Evolutionary conservation across 305 asterid genomes (phyloP), one percentile per base, ranked within the genome.

Genomic region (Fraxinus sp.): DNA sequence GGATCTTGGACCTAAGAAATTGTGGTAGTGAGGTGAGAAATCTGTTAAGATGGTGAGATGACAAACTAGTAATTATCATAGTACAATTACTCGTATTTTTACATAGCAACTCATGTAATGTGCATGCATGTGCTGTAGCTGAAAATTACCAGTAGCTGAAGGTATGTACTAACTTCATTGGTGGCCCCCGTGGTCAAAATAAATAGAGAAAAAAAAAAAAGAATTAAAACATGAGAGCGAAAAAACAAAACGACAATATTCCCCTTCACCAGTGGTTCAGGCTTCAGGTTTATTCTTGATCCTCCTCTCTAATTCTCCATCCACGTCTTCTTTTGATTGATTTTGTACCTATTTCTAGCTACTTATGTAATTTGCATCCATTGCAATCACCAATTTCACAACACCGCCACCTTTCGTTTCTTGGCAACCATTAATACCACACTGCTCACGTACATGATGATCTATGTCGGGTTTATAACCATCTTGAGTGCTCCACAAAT

Each of bases 1-100:
- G 75, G 75, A 70, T 30, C 41, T 49, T 35, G 72, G 43, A 33
- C 75, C 77, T 46, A 39, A 62, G 55, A 75, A 77, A 70, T 30
- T 30, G 75, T 26, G 66, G 30, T 62, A 62, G 78, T 32, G 78
- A 82, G 81, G 85, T 81, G 76, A 57, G 46, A 49, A 35, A 80
- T 41, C 68, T 22, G 28, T 71, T 70, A 66, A 62, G 41, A 74
- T 80, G 28, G 71, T 4, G 55, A 77, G 73, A 55, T 57, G 37
- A 22, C 22, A 2, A 81, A 62, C 55, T 26, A 49, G 72, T 22
- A 81, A 9, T 59, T 39, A 66, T 35, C 18, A 68, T 9, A 46
- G 57, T 75, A 20, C 55, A 18, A 22, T 28, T 41, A 66, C 41
- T 83, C 57, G 28, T 57, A 13, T 57, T 24, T 62, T 64, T 36